A percentile compares a stretch with the other conserved stretches of the same genome.
These are phyloP conservation scores for Laguncularia racemosa DNA, from an alignment of 345 rosid genomes.

Conservation along the genomic window DNA sequence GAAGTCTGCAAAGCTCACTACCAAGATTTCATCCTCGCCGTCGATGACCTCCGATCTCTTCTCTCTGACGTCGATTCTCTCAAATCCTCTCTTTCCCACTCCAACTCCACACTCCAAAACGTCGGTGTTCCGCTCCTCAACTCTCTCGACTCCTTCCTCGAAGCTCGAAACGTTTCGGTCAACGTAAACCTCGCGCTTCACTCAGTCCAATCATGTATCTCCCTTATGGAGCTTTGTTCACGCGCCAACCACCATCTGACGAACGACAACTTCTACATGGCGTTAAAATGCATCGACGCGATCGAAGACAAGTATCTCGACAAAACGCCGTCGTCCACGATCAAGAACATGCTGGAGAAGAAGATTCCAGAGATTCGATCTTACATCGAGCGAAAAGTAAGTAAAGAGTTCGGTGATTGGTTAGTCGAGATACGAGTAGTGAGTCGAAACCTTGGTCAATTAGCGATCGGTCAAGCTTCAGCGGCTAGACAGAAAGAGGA, in stretches of 20 bases:
- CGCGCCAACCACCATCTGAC: conserved; percentile 71
- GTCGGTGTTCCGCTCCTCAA: conserved; percentile 76
- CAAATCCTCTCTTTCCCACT: conserved; percentile 80
- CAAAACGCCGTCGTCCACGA: conserved; percentile 59
- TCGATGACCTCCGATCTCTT: conserved; percentile 94
- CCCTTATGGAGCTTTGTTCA: conserved; percentile 71
- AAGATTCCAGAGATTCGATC: conserved; percentile 77
- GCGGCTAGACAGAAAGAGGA: conserved; percentile 91
- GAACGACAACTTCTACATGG: conserved; percentile 64
- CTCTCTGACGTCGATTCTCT: conserved; percentile 94
- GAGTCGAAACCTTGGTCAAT: conserved; percentile 81
- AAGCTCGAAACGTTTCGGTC: conserved; percentile 58
- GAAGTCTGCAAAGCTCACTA: conserved; percentile 98
- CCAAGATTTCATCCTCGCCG: conserved; percentile 94
- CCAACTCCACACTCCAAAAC: conserved; percentile 78
- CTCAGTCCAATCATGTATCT: conserved; percentile 43
- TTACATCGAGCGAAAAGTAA: conserved; percentile 76
- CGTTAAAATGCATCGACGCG: conserved; percentile 74
- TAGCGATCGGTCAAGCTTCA: conserved; percentile 95
- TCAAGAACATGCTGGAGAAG: conserved; percentile 80
- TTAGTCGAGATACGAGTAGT: conserved; percentile 94
- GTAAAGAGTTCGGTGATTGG: conserved; percentile 90
- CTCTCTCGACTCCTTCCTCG: conserved; percentile 67
- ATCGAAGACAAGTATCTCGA: conserved; percentile 60
- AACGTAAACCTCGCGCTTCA: conserved; percentile 67